Conservation (phyloP, 495 filamentous ascomycete genomes). For the Penicillium taxi region DNA sequence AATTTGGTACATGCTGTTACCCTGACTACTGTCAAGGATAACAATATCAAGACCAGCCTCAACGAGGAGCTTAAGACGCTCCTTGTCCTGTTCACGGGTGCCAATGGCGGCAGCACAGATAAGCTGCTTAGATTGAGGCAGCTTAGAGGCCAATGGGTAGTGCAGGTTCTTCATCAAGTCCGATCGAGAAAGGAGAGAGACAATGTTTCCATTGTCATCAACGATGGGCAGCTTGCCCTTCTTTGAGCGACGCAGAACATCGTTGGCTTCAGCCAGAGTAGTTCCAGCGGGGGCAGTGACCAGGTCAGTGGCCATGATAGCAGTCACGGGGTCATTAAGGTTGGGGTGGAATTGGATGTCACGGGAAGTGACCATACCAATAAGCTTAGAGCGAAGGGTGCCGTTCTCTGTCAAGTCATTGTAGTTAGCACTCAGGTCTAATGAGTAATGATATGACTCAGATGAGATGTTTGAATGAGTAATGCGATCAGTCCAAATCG, state of each 20-base stretch:
- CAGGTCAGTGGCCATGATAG: constrained; percentile 92
- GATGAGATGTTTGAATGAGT: constrained; percentile 6
- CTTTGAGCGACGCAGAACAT: constrained; percentile 88
- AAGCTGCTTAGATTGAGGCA: constrained; percentile 94
- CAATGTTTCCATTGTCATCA: constrained; percentile 75
- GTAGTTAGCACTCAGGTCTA: constrained; percentile 22
- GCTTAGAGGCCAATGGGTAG: constrained; percentile 94
- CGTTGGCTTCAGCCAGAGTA: constrained; percentile 80
- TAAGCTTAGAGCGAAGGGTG: constrained; percentile 83
- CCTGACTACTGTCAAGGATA: constrained; percentile 89
- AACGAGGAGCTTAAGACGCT: constrained; percentile 74
- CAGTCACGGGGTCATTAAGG: constrained; percentile 61
- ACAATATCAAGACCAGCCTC: constrained; percentile 96
- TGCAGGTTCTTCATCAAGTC: constrained; percentile 99
- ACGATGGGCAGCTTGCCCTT: constrained; percentile 99
- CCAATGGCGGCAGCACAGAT: constrained; percentile 93
- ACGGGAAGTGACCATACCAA: constrained; percentile 94
- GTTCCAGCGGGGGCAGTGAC: constrained; percentile 85
- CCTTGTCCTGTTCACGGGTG: constrained; percentile 86
- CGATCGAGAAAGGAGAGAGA: constrained; percentile 91
- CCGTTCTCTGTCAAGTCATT: constrained; percentile 61
- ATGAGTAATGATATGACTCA: constrained; percentile 22
- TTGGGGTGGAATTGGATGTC: constrained; percentile 91
- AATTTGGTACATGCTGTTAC: constrained; percentile 94
- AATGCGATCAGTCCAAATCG: constrained; percentile 38